phyloP scores from a whole-genome alignment of 2,329 filamentous ascomycete genomes.

The Arachnomyces sp. region DNA sequence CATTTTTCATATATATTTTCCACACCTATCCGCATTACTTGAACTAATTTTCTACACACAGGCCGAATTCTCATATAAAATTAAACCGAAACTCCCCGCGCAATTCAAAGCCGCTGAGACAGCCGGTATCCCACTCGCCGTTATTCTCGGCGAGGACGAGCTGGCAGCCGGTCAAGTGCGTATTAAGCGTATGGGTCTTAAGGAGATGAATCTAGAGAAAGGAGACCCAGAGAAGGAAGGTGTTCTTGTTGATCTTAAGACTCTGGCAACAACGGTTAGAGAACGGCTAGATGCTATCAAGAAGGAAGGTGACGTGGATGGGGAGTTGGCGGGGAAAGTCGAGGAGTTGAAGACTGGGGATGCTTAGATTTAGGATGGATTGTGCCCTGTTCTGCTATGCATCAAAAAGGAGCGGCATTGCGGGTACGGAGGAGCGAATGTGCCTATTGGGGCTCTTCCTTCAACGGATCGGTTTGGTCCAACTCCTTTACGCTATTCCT shows the following conservation, averaged over 20 bases:
- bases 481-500: too few relatives aligned
- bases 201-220: slow-evolving; percentile 65
- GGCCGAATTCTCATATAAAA: slow-evolving; percentile 83
- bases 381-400: background rate
- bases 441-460: too few relatives aligned
- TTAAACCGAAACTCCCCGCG: slow-evolving; percentile 76
- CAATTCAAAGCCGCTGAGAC: slow-evolving; percentile 88
- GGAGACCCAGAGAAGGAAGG: slow-evolving; percentile 89
- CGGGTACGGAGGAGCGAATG: too few relatives aligned
- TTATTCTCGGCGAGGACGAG: slow-evolving; percentile 90
- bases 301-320: background rate
- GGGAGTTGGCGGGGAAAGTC: slow-evolving; percentile 6
- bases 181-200: slow-evolving; percentile 75
- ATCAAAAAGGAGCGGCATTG: background rate
- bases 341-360: slow-evolving; percentile 4
- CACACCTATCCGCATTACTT: slow-evolving; percentile 9
- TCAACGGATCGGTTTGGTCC: too few relatives aligned
- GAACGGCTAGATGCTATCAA: slow-evolving; percentile 5
- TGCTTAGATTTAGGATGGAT: background rate
- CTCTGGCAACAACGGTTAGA: slow-evolving; percentile 19
- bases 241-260: slow-evolving; percentile 55
- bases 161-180: slow-evolving; percentile 73
- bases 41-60: slow-evolving; percentile 22
- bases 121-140: slow-evolving; percentile 69
- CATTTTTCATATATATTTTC: background rate